Evolutionary conservation across 305 asterid species (phyloP), one percentile per base, ranked within the genome.

Genomic region (Stenogyne calaminthoides): DNA sequence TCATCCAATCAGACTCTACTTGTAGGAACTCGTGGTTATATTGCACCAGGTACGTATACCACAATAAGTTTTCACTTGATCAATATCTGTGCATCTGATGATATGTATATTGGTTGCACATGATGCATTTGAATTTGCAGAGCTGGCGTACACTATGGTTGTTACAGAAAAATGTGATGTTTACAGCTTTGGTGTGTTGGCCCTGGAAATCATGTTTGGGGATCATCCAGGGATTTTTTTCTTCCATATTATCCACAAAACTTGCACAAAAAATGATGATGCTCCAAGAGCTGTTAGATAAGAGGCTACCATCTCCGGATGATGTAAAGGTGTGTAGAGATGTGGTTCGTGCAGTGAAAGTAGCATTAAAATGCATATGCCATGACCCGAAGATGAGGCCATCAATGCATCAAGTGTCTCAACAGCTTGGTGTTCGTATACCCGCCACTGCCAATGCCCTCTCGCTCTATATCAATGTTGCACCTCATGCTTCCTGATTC

Each of bases 111-210:
- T n/a, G n/a, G n/a, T n/a, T n/a, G n/a, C n/a, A n/a, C n/a, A n/a
- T n/a, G n/a, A n/a, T n/a, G n/a, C n/a, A n/a, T n/a, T n/a, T n/a
- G n/a, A n/a, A n/a, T n/a, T n/a, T n/a, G n/a, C n/a, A n/a, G n/a
- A n/a, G n/a, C n/a, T n/a, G n/a, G n/a, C n/a, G n/a, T n/a, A n/a
- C n/a, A n/a, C n/a, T n/a, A n/a, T n/a, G n/a, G n/a, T n/a, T n/a
- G n/a, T 72, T 1, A 62, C 36, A 0, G 58, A 73, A 55, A 63
- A 73, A 25, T 52, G 66, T n/a, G 77, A 73, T 16, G 66, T 64
- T 20, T 54, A 63, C 14, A 72, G 71, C 20, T 73, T 62, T 2
- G 78, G 60, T 5, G 71, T 72, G 64, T 42, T 72, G 32, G 57
- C 77, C 8, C 7, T 72, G 46, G 71, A 72, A 20, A 63, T 40